These are phyloP conservation scores for Mortierella sp. DNA, from an alignment of 371 early-diverging fungal species.

Conservation along the genomic window DNA sequence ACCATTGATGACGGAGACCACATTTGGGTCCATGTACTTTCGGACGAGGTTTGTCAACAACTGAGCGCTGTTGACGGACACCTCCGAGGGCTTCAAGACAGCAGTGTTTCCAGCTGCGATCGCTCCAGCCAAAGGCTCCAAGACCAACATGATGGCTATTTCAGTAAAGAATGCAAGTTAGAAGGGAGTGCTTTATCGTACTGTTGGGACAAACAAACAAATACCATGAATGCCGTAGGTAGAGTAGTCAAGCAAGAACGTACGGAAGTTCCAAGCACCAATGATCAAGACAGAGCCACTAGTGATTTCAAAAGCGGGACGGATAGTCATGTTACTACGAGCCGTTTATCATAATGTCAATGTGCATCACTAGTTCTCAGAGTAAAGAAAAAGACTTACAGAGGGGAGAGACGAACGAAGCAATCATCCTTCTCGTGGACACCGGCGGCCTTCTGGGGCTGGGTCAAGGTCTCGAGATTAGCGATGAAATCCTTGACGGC, in stretches of 20 bases:
- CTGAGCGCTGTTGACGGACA: conserved; percentile 61
- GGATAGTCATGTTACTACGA: not conserved
- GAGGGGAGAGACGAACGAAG: conserved; percentile 39
- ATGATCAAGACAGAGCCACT: conserved; percentile 79
- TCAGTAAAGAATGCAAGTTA: not conserved
- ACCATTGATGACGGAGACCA: conserved; percentile 78
- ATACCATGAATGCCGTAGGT: not conserved
- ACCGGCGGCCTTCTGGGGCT: conserved; percentile 15
- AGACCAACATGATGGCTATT: conserved; percentile 29
- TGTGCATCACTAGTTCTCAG: not conserved
- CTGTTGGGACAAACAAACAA: not conserved
- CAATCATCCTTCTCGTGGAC: conserved; percentile 34
- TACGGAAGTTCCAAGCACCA: conserved; percentile 91
- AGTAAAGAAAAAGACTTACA: conserved; percentile 18
- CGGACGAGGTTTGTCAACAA: conserved; percentile 58
- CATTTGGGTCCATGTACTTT: conserved; percentile 69
- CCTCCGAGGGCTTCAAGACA: conserved; percentile 89
- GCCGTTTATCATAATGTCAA: not conserved
- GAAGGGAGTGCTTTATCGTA: not conserved
- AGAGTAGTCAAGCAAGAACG: not conserved
- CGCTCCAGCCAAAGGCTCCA: conserved; percentile 76
- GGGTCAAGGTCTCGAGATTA: conserved; percentile 57
- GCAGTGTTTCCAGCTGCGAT: conserved; percentile 88
- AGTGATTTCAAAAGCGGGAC: conserved; percentile 6
- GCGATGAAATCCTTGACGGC: conserved; percentile 61